These are phyloP conservation scores for Fraxinus floribunda DNA, from an alignment of 305 asterid species.

Conservation along the genomic window DNA sequence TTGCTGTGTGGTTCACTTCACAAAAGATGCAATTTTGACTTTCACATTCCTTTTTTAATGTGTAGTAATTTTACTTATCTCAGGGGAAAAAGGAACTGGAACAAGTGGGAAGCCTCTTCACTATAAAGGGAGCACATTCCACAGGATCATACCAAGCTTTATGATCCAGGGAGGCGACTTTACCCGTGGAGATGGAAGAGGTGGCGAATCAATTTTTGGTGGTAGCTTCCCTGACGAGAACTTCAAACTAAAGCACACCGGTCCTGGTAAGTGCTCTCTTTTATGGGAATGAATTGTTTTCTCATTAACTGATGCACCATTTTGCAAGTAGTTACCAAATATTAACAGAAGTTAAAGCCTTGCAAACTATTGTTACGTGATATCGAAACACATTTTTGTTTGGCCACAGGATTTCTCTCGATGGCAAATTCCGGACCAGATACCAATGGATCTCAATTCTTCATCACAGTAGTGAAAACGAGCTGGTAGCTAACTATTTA, in stretches of 20 bases:
- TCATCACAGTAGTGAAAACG: slow-evolving; percentile 74
- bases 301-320: not conserved
- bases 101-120: slow-evolving; percentile 71
- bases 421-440: slow-evolving; percentile 96
- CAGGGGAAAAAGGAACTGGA: slow-evolving; percentile 93
- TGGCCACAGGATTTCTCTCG: slow-evolving; percentile 58
- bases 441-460: slow-evolving; percentile 84
- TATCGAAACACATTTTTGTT: slow-evolving; percentile 1
- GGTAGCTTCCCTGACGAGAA: slow-evolving; percentile 73
- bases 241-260: slow-evolving; percentile 75
- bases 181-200: slow-evolving; percentile 85
- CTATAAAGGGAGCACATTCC: slow-evolving; percentile 80
- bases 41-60: slow-evolving; percentile 5
- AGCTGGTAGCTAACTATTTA: slow-evolving; percentile 57
- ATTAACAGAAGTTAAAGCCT: not conserved
- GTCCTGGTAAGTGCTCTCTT: slow-evolving; percentile 55
- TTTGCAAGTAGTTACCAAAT: not conserved
- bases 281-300: not conserved
- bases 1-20: not conserved
- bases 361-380: slow-evolving; percentile 1
- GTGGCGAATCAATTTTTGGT: slow-evolving; percentile 89
- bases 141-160: slow-evolving; percentile 88
- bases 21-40: not conserved
- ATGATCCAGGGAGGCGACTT: slow-evolving; percentile 98
- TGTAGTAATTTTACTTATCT: slow-evolving; percentile 9